Conservation (phyloP, 2,329 filamentous ascomycete genomes). For the Pseudogymnoascus verrucosus region DNA sequence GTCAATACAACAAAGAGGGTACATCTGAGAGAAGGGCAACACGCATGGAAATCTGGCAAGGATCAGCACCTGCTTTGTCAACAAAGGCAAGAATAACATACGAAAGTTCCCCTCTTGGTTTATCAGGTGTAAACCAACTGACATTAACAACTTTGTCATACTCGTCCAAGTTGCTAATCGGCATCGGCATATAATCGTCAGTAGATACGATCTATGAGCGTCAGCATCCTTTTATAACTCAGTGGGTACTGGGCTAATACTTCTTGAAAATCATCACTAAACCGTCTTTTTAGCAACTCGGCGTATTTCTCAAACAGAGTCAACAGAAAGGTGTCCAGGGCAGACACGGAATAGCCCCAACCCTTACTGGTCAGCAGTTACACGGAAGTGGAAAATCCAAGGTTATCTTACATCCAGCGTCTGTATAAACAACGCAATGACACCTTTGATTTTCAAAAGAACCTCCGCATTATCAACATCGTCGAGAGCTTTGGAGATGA, state of each 20-base stretch:
- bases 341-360: slow-evolving; percentile 79
- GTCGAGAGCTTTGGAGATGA: slow-evolving; percentile 72
- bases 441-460: slow-evolving; percentile 87
- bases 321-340: slow-evolving; percentile 78
- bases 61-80: not conserved
- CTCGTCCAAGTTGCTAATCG: slow-evolving; percentile 80
- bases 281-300: slow-evolving; percentile 78
- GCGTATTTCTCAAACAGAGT: slow-evolving; percentile 90
- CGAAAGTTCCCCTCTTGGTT: slow-evolving; percentile 64
- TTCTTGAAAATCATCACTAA: slow-evolving; percentile 94
- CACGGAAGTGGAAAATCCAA: not conserved
- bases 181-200: slow-evolving; percentile 99
- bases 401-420: slow-evolving; percentile 76
- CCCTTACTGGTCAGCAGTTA: slow-evolving; percentile 43
- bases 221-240: slow-evolving; percentile 13
- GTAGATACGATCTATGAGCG: slow-evolving; percentile 61
- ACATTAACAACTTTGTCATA: slow-evolving; percentile 95
- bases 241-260: slow-evolving; percentile 32
- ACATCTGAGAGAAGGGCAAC: slow-evolving; percentile 98
- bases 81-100: slow-evolving; percentile 35
- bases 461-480: slow-evolving; percentile 82
- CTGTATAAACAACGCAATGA: slow-evolving; percentile 90
- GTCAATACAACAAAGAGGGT: slow-evolving; percentile 94
- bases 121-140: slow-evolving; percentile 90
- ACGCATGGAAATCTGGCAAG: slow-evolving; percentile 72